A percentile compares a stretch with the other conserved stretches of the same genome.
These are phyloP conservation scores for Eleusine coracana DNA, from an alignment of 176 grass and related monocot species.

Conservation along the genomic window DNA sequence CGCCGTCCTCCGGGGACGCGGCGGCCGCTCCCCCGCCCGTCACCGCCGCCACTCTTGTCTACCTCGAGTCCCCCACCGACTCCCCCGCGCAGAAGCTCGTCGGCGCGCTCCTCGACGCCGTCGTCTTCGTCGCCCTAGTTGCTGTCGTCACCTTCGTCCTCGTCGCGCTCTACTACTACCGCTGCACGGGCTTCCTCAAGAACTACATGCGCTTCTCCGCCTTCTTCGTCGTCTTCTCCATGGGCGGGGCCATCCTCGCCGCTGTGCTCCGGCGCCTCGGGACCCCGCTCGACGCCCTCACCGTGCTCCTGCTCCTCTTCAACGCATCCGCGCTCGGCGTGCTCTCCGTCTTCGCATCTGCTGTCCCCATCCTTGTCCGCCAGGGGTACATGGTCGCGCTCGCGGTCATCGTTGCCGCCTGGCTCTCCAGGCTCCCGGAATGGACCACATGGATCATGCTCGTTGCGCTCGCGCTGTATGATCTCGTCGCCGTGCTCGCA, in stretches of 20 bases:
- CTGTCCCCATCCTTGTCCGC: constrained; percentile 81
- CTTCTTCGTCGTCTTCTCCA: constrained; percentile 94
- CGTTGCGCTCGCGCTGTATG: constrained; percentile 81
- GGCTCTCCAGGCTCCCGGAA: constrained; percentile 84
- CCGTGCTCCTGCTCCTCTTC: constrained; percentile 72
- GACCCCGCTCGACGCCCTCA: constrained; percentile 70
- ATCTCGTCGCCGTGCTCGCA: constrained; percentile 84
- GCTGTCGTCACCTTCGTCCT: constrained; percentile 72
- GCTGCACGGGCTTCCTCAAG: constrained; percentile 87
- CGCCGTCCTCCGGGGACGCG: constrained; percentile 38
- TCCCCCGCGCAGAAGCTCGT: constrained; percentile 63
- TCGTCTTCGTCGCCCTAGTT: constrained; percentile 84
- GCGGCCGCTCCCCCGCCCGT: constrained; percentile 47
- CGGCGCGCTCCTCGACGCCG: constrained; percentile 84
- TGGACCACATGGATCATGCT: constrained; percentile 98
- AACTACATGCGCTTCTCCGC: constrained; percentile 98
- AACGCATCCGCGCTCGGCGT: constrained; percentile 77
- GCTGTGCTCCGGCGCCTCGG: constrained; percentile 61
- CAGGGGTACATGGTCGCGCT: constrained; percentile 89
- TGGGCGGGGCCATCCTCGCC: constrained; percentile 77
- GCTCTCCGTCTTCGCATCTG: constrained; percentile 75
- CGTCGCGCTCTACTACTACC: constrained; percentile 97
- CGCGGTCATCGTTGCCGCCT: constrained; percentile 87
- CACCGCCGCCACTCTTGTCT: constrained; percentile 82
- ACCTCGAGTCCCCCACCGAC: constrained; percentile 72